Evolutionary conservation across 371 early-diverging fungal genomes (phyloP).

Genomic region (Syncephalastrum racemosum): DNA sequence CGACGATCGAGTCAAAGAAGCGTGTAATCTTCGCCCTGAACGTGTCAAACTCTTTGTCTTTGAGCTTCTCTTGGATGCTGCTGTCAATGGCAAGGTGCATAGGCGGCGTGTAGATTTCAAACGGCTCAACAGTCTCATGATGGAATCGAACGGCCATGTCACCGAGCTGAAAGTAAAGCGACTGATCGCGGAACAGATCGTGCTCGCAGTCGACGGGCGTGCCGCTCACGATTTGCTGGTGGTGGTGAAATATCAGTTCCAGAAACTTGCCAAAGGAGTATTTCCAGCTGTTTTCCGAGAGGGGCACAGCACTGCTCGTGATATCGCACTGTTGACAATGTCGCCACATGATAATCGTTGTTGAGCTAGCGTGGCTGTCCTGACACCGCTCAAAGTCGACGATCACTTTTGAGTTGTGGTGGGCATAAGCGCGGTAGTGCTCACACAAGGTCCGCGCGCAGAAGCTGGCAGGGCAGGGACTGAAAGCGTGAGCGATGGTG

Average conservation of each 20-base stretch:
- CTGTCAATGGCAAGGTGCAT: constrained; percentile 63
- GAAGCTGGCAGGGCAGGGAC: constrained; percentile 62
- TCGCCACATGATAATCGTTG: constrained; percentile 82
- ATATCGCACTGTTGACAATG: constrained; percentile 71
- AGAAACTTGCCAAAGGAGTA: constrained; percentile 96
- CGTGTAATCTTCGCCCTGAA: constrained; percentile 56
- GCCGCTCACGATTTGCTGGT: constrained; percentile 49
- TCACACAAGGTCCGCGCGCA: constrained; percentile 73
- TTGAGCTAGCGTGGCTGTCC: constrained; percentile 50
- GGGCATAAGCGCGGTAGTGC: constrained; percentile 85
- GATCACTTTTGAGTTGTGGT: constrained; percentile 73
- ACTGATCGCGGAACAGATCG: constrained; percentile 75
- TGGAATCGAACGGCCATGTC: constrained; percentile 77
- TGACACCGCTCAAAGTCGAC: constrained; percentile 59
- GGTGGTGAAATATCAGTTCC: constrained; percentile 89
- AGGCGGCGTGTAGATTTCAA: constrained; percentile 82
- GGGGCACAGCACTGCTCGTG: constrained; percentile 63
- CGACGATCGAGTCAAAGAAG: constrained; percentile 74
- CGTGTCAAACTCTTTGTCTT: constrained; percentile 62
- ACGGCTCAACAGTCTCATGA: constrained; percentile 70
- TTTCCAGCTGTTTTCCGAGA: constrained; percentile 87
- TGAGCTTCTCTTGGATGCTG: constrained; percentile 51
- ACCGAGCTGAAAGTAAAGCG: constrained; percentile 73
- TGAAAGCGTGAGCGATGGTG: constrained; percentile 67
- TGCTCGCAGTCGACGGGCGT: constrained; percentile 70